Conservation (phyloP, 2,329 filamentous ascomycete genomes). For the Neodidymelliopsis sp. region DNA sequence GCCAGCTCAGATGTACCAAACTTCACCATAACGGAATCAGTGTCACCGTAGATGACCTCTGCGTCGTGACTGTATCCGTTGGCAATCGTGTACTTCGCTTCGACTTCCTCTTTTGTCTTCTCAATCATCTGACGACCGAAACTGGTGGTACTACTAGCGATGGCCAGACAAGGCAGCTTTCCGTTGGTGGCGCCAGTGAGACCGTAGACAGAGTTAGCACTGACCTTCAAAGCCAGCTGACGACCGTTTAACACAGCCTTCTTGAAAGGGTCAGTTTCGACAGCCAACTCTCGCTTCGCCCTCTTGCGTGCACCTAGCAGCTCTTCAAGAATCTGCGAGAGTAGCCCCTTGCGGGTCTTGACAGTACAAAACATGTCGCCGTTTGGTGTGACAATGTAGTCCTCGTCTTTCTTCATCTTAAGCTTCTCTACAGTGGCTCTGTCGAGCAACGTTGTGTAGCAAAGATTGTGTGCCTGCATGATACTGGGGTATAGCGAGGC, state of each 20-base stretch:
- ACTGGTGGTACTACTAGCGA: constrained; percentile 95
- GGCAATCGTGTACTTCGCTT: constrained; percentile 84
- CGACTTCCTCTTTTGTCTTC: constrained; percentile 95
- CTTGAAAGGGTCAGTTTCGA: constrained; percentile 94
- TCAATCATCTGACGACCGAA: constrained; percentile 99
- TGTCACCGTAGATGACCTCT: constrained; percentile 98
- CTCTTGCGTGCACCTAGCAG: constrained; percentile 89
- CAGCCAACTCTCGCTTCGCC: constrained; percentile 86
- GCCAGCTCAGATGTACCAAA: constrained; percentile 88
- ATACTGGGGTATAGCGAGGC: constrained; percentile 98
- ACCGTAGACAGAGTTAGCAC: constrained; percentile 97
- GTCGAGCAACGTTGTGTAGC: constrained; percentile 92
- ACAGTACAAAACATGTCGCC: constrained; percentile 90
- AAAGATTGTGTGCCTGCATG: constrained; percentile 98
- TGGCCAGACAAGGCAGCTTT: constrained; percentile 92
- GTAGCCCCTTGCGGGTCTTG: constrained; percentile 87
- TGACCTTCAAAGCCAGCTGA: constrained; percentile 94
- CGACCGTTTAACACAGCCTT: constrained; percentile 98
- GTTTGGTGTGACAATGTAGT: constrained; percentile 96
- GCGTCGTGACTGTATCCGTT: constrained; percentile 96
- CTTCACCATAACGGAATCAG: constrained; percentile 99
- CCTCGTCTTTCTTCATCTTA: constrained; percentile 81
- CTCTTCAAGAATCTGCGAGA: constrained; percentile 96
- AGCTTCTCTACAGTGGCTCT: constrained; percentile 79
- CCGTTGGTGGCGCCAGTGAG: constrained; percentile 94